phyloP scores from a whole-genome alignment of 2,329 filamentous ascomycete species.

The Xylariales sp. region DNA sequence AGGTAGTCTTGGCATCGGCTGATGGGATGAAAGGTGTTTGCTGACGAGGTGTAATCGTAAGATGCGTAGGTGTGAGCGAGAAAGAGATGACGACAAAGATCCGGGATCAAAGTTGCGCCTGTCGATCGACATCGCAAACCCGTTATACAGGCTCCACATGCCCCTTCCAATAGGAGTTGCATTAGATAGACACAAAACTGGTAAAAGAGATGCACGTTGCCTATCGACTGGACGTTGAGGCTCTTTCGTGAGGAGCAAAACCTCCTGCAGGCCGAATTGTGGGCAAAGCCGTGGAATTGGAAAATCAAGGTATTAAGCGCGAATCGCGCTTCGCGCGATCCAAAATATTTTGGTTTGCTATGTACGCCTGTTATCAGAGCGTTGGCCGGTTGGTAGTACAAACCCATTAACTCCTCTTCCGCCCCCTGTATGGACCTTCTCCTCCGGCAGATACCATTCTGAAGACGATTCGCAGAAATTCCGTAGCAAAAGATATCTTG shows the following conservation, averaged over 20 bases:
- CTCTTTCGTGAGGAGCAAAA: conserved; percentile 27
- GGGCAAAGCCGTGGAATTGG: background rate
- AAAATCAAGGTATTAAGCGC: background rate
- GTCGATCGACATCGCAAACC: background rate
- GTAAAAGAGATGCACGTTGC: background rate
- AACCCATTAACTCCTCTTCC: too few species aligned
- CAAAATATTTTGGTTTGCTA: background rate
- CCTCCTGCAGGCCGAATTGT: conserved; percentile 10
- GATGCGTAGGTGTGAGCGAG: background rate
- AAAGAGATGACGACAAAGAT: background rate
- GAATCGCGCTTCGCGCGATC: background rate
- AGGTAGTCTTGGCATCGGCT: conserved; percentile 10
- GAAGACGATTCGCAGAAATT: background rate
- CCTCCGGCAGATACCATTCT: background rate
- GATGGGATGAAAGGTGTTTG: background rate
- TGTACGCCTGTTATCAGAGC: too few species aligned
- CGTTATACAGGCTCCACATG: background rate
- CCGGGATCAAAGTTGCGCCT: background rate
- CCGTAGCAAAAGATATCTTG: too few species aligned
- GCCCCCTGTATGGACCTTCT: too few species aligned
- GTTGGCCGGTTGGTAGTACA: background rate
- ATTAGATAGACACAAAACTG: background rate
- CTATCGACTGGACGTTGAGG: conserved; percentile 1
- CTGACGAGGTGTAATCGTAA: background rate
- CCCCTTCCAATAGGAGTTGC: background rate